Evolutionary conservation across 2,329 filamentous ascomycete genomes (phyloP), one percentile per base, ranked within the genome.

Genomic region (Exophiala aquamarina): DNA sequence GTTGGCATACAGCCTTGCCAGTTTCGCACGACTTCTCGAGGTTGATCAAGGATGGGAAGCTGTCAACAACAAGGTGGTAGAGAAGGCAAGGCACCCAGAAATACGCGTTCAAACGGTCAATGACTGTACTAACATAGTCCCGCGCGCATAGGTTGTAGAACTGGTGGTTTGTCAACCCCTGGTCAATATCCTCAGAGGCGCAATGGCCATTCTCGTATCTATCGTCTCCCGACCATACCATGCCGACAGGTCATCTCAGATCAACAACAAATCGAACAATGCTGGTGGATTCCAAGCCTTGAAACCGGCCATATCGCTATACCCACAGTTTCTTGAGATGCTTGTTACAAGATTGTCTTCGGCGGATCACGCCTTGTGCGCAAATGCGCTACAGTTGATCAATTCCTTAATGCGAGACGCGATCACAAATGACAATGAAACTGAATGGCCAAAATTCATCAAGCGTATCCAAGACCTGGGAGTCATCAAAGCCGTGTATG

Each of bases 41-140:
- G 87, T 97, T 31, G 93, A 97, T 70, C 95, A 96, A 80, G 93
- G 93, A 49, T 98, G 93, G 93, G 91, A 97, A 55, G 73, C 69
- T 55, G 70, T 78, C 41, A 73, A 75, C 54, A 65, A 71, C 50
- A 70, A 75, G 51, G 62, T 78, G 49, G 71, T 86, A 49, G 75
- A 80, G 65, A 75, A 82, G 68, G 76, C 62, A 15, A 50, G 44
- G 44, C 31, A 36, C 44, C 29, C 7, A 38, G 15, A 26, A n/a
- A n/a, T n/a, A n/a, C 36, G 21, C 20, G 13, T 20, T 26, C 10
- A 19, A 19, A 28, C 20, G 7, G 15, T 29, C 9, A 29, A n/a
- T 49, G 46, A 17, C 20, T 28, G 39, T 21, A 29, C 35, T 44
- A 28, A 49, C 47, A 13, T 17, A 11, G 29, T 32, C 14, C 23